Evolutionary conservation across 2,329 filamentous ascomycete genomes (phyloP), one percentile per base, ranked within the genome.

Genomic region (Penicillium sp.): DNA sequence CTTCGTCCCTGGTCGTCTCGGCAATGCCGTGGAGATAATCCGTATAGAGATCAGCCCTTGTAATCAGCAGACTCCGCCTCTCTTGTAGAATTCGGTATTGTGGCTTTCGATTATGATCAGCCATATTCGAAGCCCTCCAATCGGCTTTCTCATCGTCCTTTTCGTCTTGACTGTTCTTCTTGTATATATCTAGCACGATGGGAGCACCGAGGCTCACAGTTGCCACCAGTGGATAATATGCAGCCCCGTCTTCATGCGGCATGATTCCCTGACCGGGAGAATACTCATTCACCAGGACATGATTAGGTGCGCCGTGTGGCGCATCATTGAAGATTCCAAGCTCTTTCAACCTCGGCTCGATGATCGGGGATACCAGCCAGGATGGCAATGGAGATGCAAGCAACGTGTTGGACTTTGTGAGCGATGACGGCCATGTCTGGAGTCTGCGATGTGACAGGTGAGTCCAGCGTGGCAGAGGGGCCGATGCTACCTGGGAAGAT

Each of bases 281-380:
- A 70, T 97, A 99, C 70, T 96, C 92, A 66, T 99, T 99, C 62
- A 97, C 85, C 33, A 97, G 79, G 41, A 95, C 90, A 73, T 97
- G 94, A 63, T 97, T 99, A 2, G 92, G 90, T 4, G 77, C 79
- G 16, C 76, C 63, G 66, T 97, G 92, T 5, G 89, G 89, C 45
- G 91, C 89, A 18, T 77, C 68, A 2, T 68, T 55, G 64, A 86
- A 87, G 11, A 86, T 73, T 4, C 72, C 72, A 0, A 81, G 63
- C 2, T 63, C 57, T 20, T 74, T 57, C 40, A 80, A 74, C 31
- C 82, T 86, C 3, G 82, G 71, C 39, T 54, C 52, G 45, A 94
- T 73, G 42, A 95, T 76, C 2, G 90, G 90, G 0, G 81, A 75
- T 31, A 79, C 73, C 5, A 97, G 84, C 85, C 90, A 97, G 5